Percentiles rank a stretch among this genome's conserved stretches.
These are phyloP conservation scores for Calonectria ilicicola DNA, from an alignment of 2,329 filamentous ascomycete genomes.

Conservation along the genomic window DNA sequence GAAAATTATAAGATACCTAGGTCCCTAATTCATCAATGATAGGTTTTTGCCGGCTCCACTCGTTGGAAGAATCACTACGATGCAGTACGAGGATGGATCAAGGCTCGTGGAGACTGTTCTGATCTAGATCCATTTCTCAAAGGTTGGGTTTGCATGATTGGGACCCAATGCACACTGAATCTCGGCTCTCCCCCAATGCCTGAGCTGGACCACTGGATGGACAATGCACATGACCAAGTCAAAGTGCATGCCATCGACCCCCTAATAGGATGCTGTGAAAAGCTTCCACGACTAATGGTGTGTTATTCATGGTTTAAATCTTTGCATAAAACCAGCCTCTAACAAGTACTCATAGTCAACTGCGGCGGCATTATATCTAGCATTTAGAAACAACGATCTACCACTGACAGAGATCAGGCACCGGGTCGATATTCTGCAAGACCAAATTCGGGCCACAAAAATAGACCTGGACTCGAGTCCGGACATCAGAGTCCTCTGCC, in stretches of 20 bases:
- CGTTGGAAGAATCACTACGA: slow-evolving; percentile 3
- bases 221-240: background rate
- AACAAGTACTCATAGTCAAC: background rate
- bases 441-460: background rate
- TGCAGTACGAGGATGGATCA: background rate
- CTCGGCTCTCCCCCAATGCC: background rate
- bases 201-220: background rate
- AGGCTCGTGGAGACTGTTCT: background rate
- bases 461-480: background rate
- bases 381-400: background rate
- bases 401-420: background rate
- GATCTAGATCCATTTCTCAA: background rate
- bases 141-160: background rate
- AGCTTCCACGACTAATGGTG: background rate
- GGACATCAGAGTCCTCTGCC: background rate
- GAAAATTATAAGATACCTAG: background rate
- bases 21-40: background rate
- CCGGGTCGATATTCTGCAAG: background rate
- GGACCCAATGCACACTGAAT: background rate
- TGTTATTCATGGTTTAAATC: background rate
- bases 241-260: background rate
- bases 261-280: background rate
- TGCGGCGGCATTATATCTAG: background rate
- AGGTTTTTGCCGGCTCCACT: background rate
- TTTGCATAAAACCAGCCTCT: background rate